Evolutionary conservation across 345 rosid species (phyloP), one percentile per base, ranked within the genome.

Genomic region (Brassica napus): DNA sequence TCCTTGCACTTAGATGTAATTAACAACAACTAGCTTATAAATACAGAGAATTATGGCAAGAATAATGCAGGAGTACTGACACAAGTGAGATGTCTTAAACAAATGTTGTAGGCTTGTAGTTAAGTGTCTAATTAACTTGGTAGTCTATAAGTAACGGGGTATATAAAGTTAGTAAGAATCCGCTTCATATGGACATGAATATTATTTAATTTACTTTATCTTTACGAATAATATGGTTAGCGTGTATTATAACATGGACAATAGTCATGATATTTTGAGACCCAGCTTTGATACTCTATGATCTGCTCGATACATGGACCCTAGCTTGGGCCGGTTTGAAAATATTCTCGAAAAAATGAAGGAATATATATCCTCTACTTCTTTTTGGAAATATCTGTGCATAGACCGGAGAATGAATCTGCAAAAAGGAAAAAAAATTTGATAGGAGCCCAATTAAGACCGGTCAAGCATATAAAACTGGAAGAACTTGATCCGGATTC

Each of bases 1-100:
- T 30, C 83, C 30, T 74, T 80, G 76, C 47, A 80, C 76, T 69
- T 79, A 16, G 62, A 69, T 37, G 57, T 49, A 49, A 49, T 4
- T 21, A 21, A 21, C 1, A 21, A 21, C 23, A 21, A 21, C 23
- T 62, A 54, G 78, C 37, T 64, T 54, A 37, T 5, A 7, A 68
- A 23, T 74, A 49, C 78, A 79, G 71, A 74, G 79, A 69, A 74
- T 63, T 63, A 69, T 61, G 66, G 7, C 61, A 49, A 49, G 57
- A 49, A 49, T 49, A 49, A 49, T 49, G 57, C 57, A 49, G n/a
- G 57, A 49, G 18, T 49, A 5, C 18, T 49, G 57, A 49, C 57
- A 49, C 57, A 49, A n/a, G 16, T 47, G 54, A 47, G n/a, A 14
- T 47, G 16, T 47, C 55, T 49, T 49, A 5, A 49, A 49, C 57